Evolutionary conservation across 2,329 filamentous ascomycete genomes (phyloP).

Genomic region (Cryoendolithus antarcticus): DNA sequence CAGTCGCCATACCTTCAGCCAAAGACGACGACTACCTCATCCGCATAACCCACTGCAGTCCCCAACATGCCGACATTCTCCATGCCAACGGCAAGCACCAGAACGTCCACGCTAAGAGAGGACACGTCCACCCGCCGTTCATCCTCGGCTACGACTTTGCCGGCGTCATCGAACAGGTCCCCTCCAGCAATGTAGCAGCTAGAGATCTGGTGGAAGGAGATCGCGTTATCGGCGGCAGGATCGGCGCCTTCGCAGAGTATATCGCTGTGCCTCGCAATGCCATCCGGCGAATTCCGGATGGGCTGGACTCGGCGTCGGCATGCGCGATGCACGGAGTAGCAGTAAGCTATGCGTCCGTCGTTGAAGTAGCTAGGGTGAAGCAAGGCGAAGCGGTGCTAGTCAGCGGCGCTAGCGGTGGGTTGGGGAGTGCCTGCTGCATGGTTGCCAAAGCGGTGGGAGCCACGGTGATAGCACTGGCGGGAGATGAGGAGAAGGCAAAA

Average conservation of each 20-base stretch:
- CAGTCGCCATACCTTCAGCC: conserved; percentile 21
- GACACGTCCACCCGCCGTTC: conserved; percentile 46
- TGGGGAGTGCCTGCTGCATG: conserved; percentile 45
- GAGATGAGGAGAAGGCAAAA: conserved; percentile 33
- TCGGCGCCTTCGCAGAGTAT: conserved; percentile 42
- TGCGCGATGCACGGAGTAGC: conserved; percentile 44
- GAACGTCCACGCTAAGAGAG: conserved; percentile 38
- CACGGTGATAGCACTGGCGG: conserved; percentile 41
- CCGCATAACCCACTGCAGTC: conserved; percentile 41
- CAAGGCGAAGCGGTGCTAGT: conserved; percentile 41
- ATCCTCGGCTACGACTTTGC: conserved; percentile 49
- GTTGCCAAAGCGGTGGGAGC: conserved; percentile 42
- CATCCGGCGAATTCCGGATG: conserved; percentile 34
- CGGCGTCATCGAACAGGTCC: conserved; percentile 36
- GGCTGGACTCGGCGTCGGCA: conserved; percentile 36
- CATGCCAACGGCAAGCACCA: conserved; percentile 49
- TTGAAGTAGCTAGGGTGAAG: conserved; percentile 29
- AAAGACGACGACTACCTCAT: conserved; percentile 31
- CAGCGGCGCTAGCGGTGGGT: conserved; percentile 42
- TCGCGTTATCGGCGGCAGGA: conserved; percentile 40
- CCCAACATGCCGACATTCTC: conserved; percentile 50
- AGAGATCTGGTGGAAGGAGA: conserved; percentile 34
- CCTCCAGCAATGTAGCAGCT: conserved; percentile 10
- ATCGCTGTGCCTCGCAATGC: conserved; percentile 30
- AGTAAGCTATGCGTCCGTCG: conserved; percentile 42